Evolutionary conservation across 306 rosid genomes (phyloP), one percentile per base, ranked within the genome.

Genomic region (Cucumis melo): DNA sequence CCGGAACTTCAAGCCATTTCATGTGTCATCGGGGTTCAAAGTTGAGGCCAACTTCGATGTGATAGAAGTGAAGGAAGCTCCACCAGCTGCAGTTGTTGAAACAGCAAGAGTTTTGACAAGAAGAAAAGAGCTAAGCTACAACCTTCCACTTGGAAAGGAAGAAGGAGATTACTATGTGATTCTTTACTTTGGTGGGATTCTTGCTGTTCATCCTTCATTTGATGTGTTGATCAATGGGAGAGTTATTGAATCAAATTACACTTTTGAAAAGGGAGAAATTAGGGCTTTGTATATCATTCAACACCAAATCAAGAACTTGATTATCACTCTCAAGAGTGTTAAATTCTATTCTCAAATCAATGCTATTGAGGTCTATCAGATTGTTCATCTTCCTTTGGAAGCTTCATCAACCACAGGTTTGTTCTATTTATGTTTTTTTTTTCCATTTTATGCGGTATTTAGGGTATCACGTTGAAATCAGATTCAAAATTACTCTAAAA

Each of bases 361-460:
- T 85, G 98, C 90, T 67, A 84, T 93, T 81, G 98, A 91, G 83
- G 94, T 91, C 27, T 93, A 91, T 82, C 84, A 85, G 78, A 90
- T 93, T 77, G 73, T 90, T 80, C 88, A 82, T 80, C 79, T 91
- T 80, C 98, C 96, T 57, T 54, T 79, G 62, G 96, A 90, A 80
- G 91, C 81, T 68, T 93, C 98, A 15, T 93, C 98, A 75, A 93
- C 98, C 54, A 87, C 98, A 87, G 97, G 98, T 50, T 5, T 14
- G 55, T 46, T 6, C 50, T 3, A 46, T 46, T 46, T 46, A 46
- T 46, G 53, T 10, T 44, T 10, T 38, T 38, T 38, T 38, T 44
- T 46, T 10, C 1, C 6, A 2, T 2, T 46, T 46, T 46, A 46
- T 13, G 3, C 0, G 5, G 53, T 7, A 8, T 32, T 4, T 4